phyloP scores from a whole-genome alignment of 164 flowering plant genomes.

The Pachysandra terminalis region DNA sequence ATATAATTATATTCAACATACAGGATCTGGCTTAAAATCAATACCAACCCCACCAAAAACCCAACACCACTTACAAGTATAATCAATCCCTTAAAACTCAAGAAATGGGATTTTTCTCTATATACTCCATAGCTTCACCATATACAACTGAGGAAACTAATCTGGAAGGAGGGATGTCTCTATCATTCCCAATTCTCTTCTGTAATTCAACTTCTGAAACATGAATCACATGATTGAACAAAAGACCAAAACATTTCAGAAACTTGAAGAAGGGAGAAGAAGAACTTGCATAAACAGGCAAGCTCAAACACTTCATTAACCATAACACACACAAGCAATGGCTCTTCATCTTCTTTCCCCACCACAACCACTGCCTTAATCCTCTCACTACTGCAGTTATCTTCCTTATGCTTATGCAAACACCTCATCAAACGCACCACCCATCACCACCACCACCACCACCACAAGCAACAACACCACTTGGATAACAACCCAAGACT shows the following conservation, averaged over 20 bases:
- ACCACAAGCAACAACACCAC: too few species aligned
- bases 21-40: too few species aligned
- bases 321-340: constrained; percentile 29
- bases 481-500: constrained; percentile 43
- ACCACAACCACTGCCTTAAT: constrained; percentile 13
- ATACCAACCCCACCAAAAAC: too few species aligned
- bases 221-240: constrained; percentile 10
- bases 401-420: constrained; percentile 16
- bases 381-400: constrained; percentile 28
- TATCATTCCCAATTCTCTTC: constrained; percentile 27
- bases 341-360: constrained; percentile 26
- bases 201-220: not conserved
- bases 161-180: constrained; percentile 45
- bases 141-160: constrained; percentile 25
- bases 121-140: constrained; percentile 18
- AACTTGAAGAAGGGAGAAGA: constrained; percentile 4
- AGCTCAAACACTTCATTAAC: not conserved
- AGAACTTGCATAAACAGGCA: constrained; percentile 17
- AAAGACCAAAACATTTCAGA: not conserved
- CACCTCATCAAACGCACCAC: constrained; percentile 16
- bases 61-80: too few species aligned
- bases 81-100: constrained; percentile 24
- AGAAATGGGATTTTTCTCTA: constrained; percentile 39
- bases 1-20: too few species aligned
- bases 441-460: constrained; percentile 26